Evolutionary conservation across 331 rosid genomes (phyloP), one percentile per base, ranked within the genome.

Genomic region (Acacia concinna): DNA sequence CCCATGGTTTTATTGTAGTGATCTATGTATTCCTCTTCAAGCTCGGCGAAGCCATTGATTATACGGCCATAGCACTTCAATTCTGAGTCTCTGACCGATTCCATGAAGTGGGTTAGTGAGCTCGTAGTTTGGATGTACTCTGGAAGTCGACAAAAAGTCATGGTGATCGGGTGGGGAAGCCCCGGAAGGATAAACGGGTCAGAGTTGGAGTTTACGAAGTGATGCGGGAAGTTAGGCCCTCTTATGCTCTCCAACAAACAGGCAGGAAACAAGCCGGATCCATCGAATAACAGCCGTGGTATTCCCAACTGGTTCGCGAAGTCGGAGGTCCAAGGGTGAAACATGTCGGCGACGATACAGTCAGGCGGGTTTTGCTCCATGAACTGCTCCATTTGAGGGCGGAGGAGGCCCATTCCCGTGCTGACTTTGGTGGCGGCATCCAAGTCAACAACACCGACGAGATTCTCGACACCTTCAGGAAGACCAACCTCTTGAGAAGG

Each of bases 1-100:
- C 85, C 74, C 0, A 68, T 79, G 28, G 73, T 79, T 73, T 68
- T 81, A 83, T 77, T 40, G 62, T 85, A 59, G 1, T 59, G 34
- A 20, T 59, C 35, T 5, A 27, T 14, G 35, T 27, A 59, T 12
- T 27, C 66, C 66, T 28, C 66, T 27, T 59, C 66, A 2, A 59
- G 35, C 66, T 59, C 66, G 8, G 20, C 20, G 20, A 10, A 27
- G 8, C 35, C 30, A 17, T 59, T 59, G 7, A 59, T 2, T 5
- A 59, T 27, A 1, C 35, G 35, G 8, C 35, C 66, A 11, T 59
- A 13, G 34, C 66, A 11, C 66, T 59, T 25, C 3, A 1, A 2
- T 27, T 14, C 66, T 4, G 64, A 28, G 18, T 13, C 66, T 5
- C 17, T 1, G 9, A 28, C 14, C 8, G n/a, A 11, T 27, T 59